phyloP scores from a whole-genome alignment of 305 asterid genomes.

The Fraxinus xanthoxyloides region DNA sequence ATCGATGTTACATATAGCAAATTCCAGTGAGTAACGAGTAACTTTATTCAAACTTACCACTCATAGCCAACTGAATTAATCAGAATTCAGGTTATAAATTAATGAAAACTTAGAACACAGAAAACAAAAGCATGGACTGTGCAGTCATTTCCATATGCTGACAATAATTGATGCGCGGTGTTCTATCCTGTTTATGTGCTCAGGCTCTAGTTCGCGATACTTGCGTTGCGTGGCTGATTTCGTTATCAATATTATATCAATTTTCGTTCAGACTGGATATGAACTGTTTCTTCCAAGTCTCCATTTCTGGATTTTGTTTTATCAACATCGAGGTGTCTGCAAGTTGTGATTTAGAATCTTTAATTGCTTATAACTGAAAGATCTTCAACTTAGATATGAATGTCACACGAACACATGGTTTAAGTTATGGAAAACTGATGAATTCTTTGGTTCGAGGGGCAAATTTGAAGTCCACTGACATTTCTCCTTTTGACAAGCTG shows the following conservation, averaged over 20 bases:
- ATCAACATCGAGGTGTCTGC: not conserved
- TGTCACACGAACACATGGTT: not conserved
- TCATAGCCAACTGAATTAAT: too few relatives aligned
- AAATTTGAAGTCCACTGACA: slow-evolving; percentile 4
- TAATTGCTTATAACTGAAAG: not conserved
- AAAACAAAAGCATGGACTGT: too few relatives aligned
- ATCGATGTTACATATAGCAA: too few relatives aligned
- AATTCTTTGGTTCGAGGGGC: not conserved
- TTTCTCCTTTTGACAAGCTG: slow-evolving; percentile 52
- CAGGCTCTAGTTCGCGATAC: not conserved
- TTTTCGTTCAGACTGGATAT: too few relatives aligned
- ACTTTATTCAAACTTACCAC: too few relatives aligned
- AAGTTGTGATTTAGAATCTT: not conserved
- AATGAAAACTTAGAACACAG: too few relatives aligned
- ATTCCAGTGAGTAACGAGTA: too few relatives aligned
- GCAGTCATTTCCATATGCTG: not conserved
- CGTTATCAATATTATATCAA: not conserved
- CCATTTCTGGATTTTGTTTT: not conserved
- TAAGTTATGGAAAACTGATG: not conserved
- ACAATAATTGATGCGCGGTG: not conserved
- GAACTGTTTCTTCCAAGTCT: not conserved
- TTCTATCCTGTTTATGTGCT: not conserved
- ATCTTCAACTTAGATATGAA: not conserved
- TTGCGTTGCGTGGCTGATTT: not conserved
- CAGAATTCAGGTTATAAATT: too few relatives aligned